These are phyloP conservation scores for Hyaloscypha hepaticicola DNA, from an alignment of 495 filamentous ascomycete genomes.

Conservation along the genomic window DNA sequence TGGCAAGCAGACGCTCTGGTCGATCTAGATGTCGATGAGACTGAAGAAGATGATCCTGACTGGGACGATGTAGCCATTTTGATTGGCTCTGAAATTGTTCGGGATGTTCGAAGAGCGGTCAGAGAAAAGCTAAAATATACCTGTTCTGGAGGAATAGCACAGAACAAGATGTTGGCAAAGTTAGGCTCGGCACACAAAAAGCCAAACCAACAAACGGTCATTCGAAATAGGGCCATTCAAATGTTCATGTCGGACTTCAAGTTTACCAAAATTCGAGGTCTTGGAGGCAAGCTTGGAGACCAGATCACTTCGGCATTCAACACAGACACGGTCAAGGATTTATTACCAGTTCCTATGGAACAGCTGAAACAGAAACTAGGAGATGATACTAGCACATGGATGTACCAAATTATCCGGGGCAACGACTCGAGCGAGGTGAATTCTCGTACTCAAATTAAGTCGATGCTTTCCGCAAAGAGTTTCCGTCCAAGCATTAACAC, in stretches of 20 bases:
- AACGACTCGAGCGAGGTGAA: slow-evolving; percentile 88
- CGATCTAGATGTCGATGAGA: slow-evolving; percentile 68
- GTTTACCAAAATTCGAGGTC: slow-evolving; percentile 93
- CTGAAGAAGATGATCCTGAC: slow-evolving; percentile 79
- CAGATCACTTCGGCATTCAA: slow-evolving; percentile 73
- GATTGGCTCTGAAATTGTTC: slow-evolving; percentile 84
- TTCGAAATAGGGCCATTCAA: slow-evolving; percentile 78
- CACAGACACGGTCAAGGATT: slow-evolving; percentile 76
- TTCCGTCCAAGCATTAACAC: slow-evolving; percentile 83
- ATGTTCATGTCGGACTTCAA: slow-evolving; percentile 83
- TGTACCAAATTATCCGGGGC: slow-evolving; percentile 83
- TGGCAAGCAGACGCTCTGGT: slow-evolving; percentile 81
- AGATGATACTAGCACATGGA: slow-evolving; percentile 84
- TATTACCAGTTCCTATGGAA: slow-evolving; percentile 70
- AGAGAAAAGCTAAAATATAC: slow-evolving; percentile 75
- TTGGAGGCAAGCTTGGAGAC: slow-evolving; percentile 95
- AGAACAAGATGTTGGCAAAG: slow-evolving; percentile 95
- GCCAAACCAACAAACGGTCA: slow-evolving; percentile 87
- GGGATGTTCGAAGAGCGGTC: slow-evolving; percentile 67
- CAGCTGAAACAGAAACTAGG: slow-evolving; percentile 78
- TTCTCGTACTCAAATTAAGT: slow-evolving; percentile 88
- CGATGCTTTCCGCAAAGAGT: slow-evolving; percentile 97
- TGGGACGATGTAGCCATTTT: slow-evolving; percentile 94
- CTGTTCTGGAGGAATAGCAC: slow-evolving; percentile 82
- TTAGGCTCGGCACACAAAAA: slow-evolving; percentile 88